These are phyloP conservation scores for Phytophthora nicotianae DNA, from an alignment of 352 stramenopile genomes.

Conservation along the genomic window DNA sequence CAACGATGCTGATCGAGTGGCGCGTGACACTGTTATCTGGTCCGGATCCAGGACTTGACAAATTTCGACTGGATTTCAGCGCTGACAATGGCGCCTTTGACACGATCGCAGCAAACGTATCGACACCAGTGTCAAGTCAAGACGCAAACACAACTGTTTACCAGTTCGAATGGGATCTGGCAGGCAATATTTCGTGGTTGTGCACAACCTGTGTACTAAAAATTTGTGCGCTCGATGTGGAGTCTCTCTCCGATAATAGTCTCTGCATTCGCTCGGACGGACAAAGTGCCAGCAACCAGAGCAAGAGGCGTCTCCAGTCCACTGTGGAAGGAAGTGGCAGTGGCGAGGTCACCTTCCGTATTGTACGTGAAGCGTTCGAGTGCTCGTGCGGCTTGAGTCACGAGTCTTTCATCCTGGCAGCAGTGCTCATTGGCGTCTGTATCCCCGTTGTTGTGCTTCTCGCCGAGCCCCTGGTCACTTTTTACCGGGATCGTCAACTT, in stretches of 20 bases:
- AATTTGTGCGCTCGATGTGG: constrained; percentile 40
- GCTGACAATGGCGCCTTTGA: constrained; percentile 42
- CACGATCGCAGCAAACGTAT: constrained; percentile 35
- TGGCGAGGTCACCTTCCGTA: constrained; percentile 47
- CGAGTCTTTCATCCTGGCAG: constrained; percentile 43
- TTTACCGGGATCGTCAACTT: constrained; percentile 63
- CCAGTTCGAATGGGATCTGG: constrained; percentile 55
- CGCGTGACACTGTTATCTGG: constrained; percentile 33
- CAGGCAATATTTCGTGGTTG: constrained; percentile 40
- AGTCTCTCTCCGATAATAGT: constrained; percentile 16
- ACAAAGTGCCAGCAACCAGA: constrained; percentile 3
- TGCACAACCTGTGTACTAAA: constrained; percentile 55
- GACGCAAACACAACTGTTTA: constrained; percentile 25
- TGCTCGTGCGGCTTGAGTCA: constrained; percentile 56
- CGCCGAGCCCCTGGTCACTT: constrained; percentile 60
- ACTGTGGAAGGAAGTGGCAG: constrained; percentile 10
- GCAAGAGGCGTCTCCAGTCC: constrained; percentile 19
- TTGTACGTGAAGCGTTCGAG: constrained; percentile 52
- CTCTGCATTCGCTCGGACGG: constrained; percentile 64
- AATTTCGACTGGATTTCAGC: constrained; percentile 57
- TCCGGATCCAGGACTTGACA: constrained; percentile 24
- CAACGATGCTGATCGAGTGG: constrained; percentile 51
- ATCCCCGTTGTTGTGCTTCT: constrained; percentile 49
- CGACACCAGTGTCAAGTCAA: constrained; percentile 4
- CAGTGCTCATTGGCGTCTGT: constrained; percentile 44